phyloP scores from a whole-genome alignment of 2,329 filamentous ascomycete genomes.

The Dichotomopilus funicola region DNA sequence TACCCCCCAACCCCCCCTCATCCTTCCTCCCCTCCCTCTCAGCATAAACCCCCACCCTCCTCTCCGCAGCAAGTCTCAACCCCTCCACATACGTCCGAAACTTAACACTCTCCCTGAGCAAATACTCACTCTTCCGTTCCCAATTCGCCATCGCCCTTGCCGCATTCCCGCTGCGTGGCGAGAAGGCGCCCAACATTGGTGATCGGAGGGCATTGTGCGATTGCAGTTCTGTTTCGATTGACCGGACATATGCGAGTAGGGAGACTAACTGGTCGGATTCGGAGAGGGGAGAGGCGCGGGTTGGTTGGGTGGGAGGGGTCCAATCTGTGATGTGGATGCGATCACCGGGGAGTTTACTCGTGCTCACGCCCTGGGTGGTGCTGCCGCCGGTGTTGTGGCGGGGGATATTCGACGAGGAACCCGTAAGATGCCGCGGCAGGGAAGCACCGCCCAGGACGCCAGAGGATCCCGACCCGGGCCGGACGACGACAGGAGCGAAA shows the following conservation, averaged over 20 bases:
- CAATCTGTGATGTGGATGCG: constrained; percentile 79
- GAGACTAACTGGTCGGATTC: constrained; percentile 77
- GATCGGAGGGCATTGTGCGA: constrained; percentile 82
- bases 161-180: constrained; percentile 73
- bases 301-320: constrained; percentile 81
- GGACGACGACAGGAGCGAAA: constrained; percentile 41
- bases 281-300: constrained; percentile 71
- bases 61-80: constrained; percentile 61
- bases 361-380: not conserved
- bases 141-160: constrained; percentile 88
- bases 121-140: constrained; percentile 90
- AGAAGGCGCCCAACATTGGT: constrained; percentile 85
- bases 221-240: constrained; percentile 78
- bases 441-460: constrained; percentile 23
- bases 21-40: constrained; percentile 47
- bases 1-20: not conserved
- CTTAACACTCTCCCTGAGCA: constrained; percentile 91
- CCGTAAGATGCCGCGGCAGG: constrained; percentile 2
- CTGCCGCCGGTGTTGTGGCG: not conserved
- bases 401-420: not conserved
- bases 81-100: constrained; percentile 92
- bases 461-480: constrained; percentile 42
- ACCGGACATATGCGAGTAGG: constrained; percentile 71
- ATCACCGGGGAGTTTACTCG: constrained; percentile 69
- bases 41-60: constrained; percentile 64